Base-by-base conservation (phyloP, 768 basidiomycete genomes). In the Russula dissimulans region DNA sequence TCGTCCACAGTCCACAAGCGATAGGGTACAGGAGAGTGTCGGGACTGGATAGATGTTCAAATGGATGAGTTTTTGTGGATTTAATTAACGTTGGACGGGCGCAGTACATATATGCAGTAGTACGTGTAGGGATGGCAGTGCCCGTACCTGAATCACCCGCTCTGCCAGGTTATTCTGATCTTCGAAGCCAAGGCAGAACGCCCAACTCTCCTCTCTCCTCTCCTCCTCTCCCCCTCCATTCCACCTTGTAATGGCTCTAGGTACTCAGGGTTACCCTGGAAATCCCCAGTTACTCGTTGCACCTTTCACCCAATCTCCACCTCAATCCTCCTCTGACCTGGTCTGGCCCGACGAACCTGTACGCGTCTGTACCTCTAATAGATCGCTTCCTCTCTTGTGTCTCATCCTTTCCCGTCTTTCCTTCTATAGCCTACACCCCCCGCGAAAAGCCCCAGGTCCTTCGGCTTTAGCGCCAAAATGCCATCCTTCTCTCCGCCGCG, bases 381-480 rank as follows among this genome's bases (percentile, higher is more conserved):
- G 34, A 18, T 45, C 46, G 14, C 26, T 18, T 55, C 38, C n/a
- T 31, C 50, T 15, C 11, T 36, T 45, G 17, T 17, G 9, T n/a
- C 55, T 52, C 12, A 54, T 41, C 26, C 32, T 22, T 48, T 26
- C 7, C 29, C 56, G 45, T 46, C 34, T 22, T 44, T 41, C 45
- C 46, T 31, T 39, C 51, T 49, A 56, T 39, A 79, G 78, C 77
- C 78, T 2, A 74, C 74, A 3, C 77, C 76, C 10, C 77, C 78
- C 17, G 74, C 78, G 36, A 80, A 78, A 65, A 47, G 54, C 9
- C 65, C 68, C 46, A 65, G 65, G 6, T 15, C 67, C 8, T 78
- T 79, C 59, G 72, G 72, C 9, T 76, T 79, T 56, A 59, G 68
- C 5, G 67, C 71, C 10, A 79, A 79, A 61, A 73, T 80, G 58